Evolutionary conservation across 495 filamentous ascomycete species (phyloP).

Genomic region (Penicillium daleae): DNA sequence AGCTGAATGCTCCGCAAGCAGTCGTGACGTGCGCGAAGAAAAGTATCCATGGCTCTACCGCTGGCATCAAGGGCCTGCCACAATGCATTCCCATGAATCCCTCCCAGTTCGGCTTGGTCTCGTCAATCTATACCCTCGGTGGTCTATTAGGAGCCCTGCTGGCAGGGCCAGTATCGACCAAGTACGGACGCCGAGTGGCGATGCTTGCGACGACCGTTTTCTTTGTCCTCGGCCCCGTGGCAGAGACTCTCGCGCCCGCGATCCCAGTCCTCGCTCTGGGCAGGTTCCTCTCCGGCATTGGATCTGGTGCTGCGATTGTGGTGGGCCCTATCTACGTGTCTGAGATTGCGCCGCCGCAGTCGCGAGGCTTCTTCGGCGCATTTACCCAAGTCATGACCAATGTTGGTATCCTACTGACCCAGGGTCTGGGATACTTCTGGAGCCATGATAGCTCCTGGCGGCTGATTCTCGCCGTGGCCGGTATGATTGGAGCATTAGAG

Average conservation of each 20-base stretch:
- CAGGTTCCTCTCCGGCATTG: conserved; percentile 78
- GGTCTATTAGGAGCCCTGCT: conserved; percentile 81
- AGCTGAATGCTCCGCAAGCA: conserved; percentile 91
- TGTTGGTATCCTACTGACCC: conserved; percentile 84
- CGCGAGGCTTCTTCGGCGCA: conserved; percentile 84
- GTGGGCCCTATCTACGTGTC: conserved; percentile 96
- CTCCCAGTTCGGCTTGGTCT: conserved; percentile 76
- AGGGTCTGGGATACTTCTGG: conserved; percentile 83
- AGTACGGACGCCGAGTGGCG: conserved; percentile 70
- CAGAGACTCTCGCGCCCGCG: conserved; percentile 71
- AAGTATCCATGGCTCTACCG: conserved; percentile 48
- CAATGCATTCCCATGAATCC: conserved; percentile 85
- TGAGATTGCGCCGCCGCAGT: conserved; percentile 78
- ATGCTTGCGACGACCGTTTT: conserved; percentile 75
- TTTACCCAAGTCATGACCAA: conserved; percentile 95
- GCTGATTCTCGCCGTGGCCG: conserved; percentile 76
- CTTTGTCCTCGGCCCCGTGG: conserved; percentile 73
- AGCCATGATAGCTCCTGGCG: conserved; percentile 80
- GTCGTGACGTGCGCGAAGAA: conserved; percentile 80
- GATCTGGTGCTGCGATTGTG: conserved; percentile 84
- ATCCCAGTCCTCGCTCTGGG: conserved; percentile 71
- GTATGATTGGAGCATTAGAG: conserved; percentile 67
- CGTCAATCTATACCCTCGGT: conserved; percentile 89
- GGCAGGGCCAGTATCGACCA: conserved; percentile 72
- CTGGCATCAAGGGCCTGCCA: conserved; percentile 48